phyloP scores from a whole-genome alignment of 352 stramenopile genomes.

The Phytophthora europaea region DNA sequence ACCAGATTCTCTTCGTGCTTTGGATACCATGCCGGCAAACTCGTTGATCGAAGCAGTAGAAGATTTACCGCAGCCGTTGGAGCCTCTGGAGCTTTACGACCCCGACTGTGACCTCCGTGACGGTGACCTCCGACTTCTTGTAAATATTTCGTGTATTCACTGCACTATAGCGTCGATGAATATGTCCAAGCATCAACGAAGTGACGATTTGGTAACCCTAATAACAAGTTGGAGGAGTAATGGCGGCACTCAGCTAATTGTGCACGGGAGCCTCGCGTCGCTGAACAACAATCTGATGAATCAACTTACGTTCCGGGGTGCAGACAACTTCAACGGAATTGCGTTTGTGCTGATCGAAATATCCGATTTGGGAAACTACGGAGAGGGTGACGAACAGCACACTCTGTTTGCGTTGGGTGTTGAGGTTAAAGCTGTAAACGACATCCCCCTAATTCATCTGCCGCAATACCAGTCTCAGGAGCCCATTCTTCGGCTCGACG shows the following conservation, averaged over 20 bases:
- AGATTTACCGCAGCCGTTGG: constrained; percentile 39
- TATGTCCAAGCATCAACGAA: constrained; percentile 2
- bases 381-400: constrained; percentile 27
- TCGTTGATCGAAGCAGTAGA: constrained; percentile 49
- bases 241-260: constrained; percentile 27
- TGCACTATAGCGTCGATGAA: constrained; percentile 38
- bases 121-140: constrained; percentile 34
- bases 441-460: constrained; percentile 50
- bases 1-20: constrained; percentile 8
- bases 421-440: constrained; percentile 45
- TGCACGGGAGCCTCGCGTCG: constrained; percentile 35
- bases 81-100: constrained; percentile 35
- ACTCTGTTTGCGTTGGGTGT: constrained; percentile 49
- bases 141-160: constrained; percentile 54
- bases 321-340: constrained; percentile 40
- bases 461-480: constrained; percentile 49
- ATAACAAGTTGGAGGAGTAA: constrained; percentile 20
- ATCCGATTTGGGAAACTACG: constrained; percentile 54
- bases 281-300: constrained; percentile 53
- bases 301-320: constrained; percentile 47
- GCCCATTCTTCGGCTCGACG: constrained; percentile 50
- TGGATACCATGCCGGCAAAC: constrained; percentile 2
- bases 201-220: constrained; percentile 27
- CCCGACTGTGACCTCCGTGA: constrained; percentile 22
- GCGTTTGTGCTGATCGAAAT: constrained; percentile 54